Base-by-base conservation (phyloP, 345 rosid species). In the Citrus unshiu region DNA sequence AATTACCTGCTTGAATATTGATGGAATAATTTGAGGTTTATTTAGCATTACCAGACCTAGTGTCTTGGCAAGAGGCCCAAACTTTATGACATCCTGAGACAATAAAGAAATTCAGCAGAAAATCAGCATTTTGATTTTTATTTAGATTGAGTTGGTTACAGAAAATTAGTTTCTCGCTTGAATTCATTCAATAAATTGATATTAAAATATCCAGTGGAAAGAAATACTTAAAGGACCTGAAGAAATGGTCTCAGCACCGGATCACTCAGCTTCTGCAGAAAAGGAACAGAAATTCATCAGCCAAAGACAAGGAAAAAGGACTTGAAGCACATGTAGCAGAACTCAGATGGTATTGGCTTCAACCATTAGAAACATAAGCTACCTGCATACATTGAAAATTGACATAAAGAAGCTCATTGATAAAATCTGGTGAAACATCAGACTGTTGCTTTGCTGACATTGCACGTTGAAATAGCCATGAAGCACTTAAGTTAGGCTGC, bases 391-490 rank as follows among this genome's bases (percentile, higher is more conserved):
- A 83, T 82, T 49, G 88, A 84, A 95, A 95, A 84, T 95, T 93
- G 72, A 87, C 89, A 69, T 87, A 78, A 81, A 95, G 99, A 84
- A 95, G 98, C 85, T 95, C 99, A 67, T 91, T 95, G 63, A 89
- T 88, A 78, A 95, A 91, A 81, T 88, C 90, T 34, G 92, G 87
- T 39, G 92, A 83, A 80, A 92, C 92, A 81, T 86, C 78, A 5
- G 91, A 76, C 67, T 87, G 82, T 73, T 90, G 89, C 84, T 90
- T 89, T 4, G 95, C 96, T 58, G 99, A 93, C 99, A 93, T 95
- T 68, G 97, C 99, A 75, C 90, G 89, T 83, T 95, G 99, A 85
- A 95, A 95, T 57, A 95, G 86, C 98, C 98, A 95, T 59, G 98
- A 92, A 70, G 97, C 85, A 39, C 97, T 95, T 84, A 95, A 90